phyloP scores from a whole-genome alignment of 164 flowering plant species.

The Kalanchoe fedtschenkoi region DNA sequence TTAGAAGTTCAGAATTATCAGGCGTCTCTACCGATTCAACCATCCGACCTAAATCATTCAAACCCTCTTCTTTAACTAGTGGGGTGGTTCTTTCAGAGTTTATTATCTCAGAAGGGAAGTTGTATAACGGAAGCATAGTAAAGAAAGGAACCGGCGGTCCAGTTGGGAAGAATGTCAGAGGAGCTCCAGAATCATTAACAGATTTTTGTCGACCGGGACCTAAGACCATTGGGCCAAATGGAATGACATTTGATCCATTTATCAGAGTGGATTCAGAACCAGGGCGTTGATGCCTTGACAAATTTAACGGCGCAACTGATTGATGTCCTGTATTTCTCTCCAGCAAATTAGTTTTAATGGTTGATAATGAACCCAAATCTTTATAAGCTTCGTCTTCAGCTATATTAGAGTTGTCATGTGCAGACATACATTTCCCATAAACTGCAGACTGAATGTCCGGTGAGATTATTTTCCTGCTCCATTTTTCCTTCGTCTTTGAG shows the following conservation, averaged over 20 bases:
- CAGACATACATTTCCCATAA: constrained; percentile 38
- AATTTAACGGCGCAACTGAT: constrained; percentile 24
- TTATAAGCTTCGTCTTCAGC: constrained; percentile 31
- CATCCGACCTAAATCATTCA: constrained; percentile 40
- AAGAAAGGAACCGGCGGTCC: constrained; percentile 55
- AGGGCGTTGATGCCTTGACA: constrained; percentile 32
- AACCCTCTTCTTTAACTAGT: constrained; percentile 38
- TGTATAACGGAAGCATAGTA: background rate
- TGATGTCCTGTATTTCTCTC: constrained; percentile 33
- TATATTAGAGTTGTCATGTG: background rate
- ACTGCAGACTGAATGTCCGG: constrained; percentile 22
- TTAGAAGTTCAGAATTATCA: constrained; percentile 36
- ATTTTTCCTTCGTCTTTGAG: constrained; percentile 55
- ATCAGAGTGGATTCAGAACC: constrained; percentile 47
- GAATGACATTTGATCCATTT: constrained; percentile 56
- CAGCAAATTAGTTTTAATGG: constrained; percentile 24
- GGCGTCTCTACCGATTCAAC: constrained; percentile 32
- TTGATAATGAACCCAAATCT: constrained; percentile 40
- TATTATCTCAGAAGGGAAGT: constrained; percentile 43
- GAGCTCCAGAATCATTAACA: constrained; percentile 34
- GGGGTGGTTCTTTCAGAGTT: constrained; percentile 38
- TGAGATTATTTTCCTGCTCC: constrained; percentile 42
- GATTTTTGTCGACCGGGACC: constrained; percentile 45
- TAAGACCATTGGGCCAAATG: constrained; percentile 54
- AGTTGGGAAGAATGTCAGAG: constrained; percentile 68